A percentile compares a stretch with the other conserved stretches of the same genome.
Evolutionary conservation across 306 rosid species (phyloP).

Genomic region (Sophora flavescens): DNA sequence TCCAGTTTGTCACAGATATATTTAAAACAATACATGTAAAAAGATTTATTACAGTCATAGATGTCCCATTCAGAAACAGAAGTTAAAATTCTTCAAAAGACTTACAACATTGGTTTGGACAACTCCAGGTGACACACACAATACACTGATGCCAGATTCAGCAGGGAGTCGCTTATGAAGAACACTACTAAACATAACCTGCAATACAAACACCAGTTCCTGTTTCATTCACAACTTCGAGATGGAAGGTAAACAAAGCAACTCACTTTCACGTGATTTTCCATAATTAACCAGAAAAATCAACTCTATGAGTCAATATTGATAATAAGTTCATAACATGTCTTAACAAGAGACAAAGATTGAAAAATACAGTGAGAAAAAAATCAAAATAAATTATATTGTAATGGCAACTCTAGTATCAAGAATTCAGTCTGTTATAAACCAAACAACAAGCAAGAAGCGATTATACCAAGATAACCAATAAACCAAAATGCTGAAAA

Average conservation of each 20-base stretch:
- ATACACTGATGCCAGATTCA: conserved; percentile 78
- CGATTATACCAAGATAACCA: background rate
- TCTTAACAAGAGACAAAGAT: background rate
- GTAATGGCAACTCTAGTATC: conserved; percentile 16
- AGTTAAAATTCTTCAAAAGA: conserved; percentile 38
- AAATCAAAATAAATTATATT: background rate
- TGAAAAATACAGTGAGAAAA: background rate
- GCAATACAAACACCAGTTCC: conserved; percentile 51
- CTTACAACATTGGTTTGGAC: conserved; percentile 97
- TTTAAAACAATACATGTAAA: background rate
- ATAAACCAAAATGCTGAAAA: conserved; percentile 1
- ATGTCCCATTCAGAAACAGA: conserved; percentile 16
- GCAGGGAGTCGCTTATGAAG: conserved; percentile 84
- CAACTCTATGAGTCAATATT: conserved; percentile 26
- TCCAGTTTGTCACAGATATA: background rate
- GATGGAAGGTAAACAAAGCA: conserved; percentile 37
- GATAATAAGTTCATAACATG: background rate
- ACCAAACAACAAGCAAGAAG: conserved; percentile 4
- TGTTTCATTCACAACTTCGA: conserved; percentile 26
- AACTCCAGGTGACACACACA: conserved; percentile 95
- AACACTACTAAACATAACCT: conserved; percentile 95
- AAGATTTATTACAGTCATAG: background rate
- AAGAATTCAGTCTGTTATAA: conserved; percentile 31
- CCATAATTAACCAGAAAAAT: conserved; percentile 20
- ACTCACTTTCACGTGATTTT: conserved; percentile 42